Evolutionary conservation across 2,329 filamentous ascomycete species (phyloP).

Genomic region (Epichloe baconii): DNA sequence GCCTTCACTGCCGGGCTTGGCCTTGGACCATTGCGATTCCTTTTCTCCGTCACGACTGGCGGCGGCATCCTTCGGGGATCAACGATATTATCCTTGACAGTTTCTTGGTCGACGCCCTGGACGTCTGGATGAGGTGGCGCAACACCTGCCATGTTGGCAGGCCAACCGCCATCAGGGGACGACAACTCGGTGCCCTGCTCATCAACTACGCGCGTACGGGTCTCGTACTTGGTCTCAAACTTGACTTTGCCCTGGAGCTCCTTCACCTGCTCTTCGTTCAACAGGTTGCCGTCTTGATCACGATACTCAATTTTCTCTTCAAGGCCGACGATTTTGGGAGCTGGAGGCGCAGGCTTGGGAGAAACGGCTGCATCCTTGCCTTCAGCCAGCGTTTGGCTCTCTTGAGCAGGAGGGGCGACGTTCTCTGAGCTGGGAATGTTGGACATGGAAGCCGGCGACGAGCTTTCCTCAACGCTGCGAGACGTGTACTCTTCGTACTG

Average conservation of each 20-base stretch:
- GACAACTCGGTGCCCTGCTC: slow-evolving; percentile 64
- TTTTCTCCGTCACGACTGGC: slow-evolving; percentile 46
- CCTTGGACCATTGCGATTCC: slow-evolving; percentile 39
- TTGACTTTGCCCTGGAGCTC: slow-evolving; percentile 82
- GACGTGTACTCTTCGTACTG: slow-evolving; percentile 8
- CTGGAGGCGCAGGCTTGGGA: slow-evolving; percentile 35
- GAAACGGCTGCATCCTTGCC: slow-evolving; percentile 24
- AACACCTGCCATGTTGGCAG: slow-evolving; percentile 26
- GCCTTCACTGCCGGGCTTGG: slow-evolving; percentile 51
- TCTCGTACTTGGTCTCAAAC: slow-evolving; percentile 93
- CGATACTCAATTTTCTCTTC: slow-evolving; percentile 89
- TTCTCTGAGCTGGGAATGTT: slow-evolving; percentile 14
- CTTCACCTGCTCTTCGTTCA: slow-evolving; percentile 72
- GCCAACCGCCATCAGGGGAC: slow-evolving; percentile 27
- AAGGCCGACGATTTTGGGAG: slow-evolving; percentile 36
- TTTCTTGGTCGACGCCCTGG: slow-evolving; percentile 47
- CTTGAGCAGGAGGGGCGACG: slow-evolving; percentile 4
- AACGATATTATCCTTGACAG: slow-evolving; percentile 28
- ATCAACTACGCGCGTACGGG: slow-evolving; percentile 76
- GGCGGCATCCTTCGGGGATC: slow-evolving; percentile 27
- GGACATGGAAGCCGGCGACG: slow-evolving; percentile 18
- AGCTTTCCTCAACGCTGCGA: slow-evolving; percentile 8
- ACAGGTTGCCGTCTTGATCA: slow-evolving; percentile 63
- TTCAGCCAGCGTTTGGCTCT: background rate
- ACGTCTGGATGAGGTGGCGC: slow-evolving; percentile 49